These are phyloP conservation scores for Hyparrhenia diplandra DNA, from an alignment of 176 grass and related monocot species.

Conservation along the genomic window DNA sequence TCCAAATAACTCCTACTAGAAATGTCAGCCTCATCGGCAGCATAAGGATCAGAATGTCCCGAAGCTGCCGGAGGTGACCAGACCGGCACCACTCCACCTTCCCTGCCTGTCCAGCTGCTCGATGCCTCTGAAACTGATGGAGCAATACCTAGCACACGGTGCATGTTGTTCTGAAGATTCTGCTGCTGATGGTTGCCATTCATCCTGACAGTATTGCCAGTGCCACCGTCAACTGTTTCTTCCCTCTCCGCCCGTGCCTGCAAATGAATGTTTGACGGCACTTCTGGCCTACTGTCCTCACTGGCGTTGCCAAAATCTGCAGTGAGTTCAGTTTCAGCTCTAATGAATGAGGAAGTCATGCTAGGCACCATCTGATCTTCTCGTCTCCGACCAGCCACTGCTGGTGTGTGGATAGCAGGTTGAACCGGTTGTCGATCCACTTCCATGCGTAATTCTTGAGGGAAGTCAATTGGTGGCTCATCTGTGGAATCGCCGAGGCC, in stretches of 20 bases:
- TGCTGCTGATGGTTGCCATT: slow-evolving; percentile 41
- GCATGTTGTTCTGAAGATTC: slow-evolving; percentile 28
- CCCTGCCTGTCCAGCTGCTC: slow-evolving; percentile 75
- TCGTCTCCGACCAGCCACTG: slow-evolving; percentile 35
- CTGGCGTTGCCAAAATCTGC: slow-evolving; percentile 51
- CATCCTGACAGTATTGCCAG: slow-evolving; percentile 18
- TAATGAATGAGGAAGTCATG: slow-evolving; percentile 80
- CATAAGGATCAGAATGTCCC: slow-evolving; percentile 52
- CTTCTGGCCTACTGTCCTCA: slow-evolving; percentile 53
- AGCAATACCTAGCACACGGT: slow-evolving; percentile 7
- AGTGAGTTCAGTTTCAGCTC: slow-evolving; percentile 68
- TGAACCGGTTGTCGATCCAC: slow-evolving; percentile 44
- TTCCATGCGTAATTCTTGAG: slow-evolving; percentile 72
- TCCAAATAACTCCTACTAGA: slow-evolving; percentile 61
- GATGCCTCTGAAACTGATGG: slow-evolving; percentile 64
- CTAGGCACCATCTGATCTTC: slow-evolving; percentile 92
- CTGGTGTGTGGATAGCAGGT: slow-evolving; percentile 18
- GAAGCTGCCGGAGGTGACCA: slow-evolving; percentile 77
- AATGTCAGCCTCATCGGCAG: slow-evolving; percentile 57
- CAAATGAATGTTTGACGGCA: slow-evolving; percentile 53
- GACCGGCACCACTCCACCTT: slow-evolving; percentile 75
- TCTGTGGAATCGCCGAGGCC: slow-evolving; percentile 94
- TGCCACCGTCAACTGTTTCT: slow-evolving; percentile 10
- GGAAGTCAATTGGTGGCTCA: slow-evolving; percentile 53
- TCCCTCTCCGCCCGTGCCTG: slow-evolving; percentile 34